Evolutionary conservation across 2,329 filamentous ascomycete species (phyloP), one percentile per base, ranked within the genome.

Genomic region (Trichoderma sp.): DNA sequence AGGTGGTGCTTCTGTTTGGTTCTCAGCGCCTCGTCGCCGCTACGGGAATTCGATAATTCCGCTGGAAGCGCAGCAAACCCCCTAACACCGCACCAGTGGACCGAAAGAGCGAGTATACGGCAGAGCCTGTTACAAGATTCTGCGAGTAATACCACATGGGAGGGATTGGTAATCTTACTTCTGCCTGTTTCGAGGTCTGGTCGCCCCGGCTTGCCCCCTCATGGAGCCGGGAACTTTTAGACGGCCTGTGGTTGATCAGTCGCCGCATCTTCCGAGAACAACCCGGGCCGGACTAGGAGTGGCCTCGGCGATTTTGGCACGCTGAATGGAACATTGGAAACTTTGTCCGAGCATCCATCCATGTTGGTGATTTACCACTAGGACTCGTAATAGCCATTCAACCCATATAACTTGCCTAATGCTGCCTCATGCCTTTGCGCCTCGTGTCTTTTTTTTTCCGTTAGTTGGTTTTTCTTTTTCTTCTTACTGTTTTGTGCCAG

Each of bases 181-280:
- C 68, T 63, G 68, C 60, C 26, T 57, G 60, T 30, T 71, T 30
- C 68, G 12, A 21, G 47, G 47, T 53, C 47, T 60, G 60, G 43
- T 64, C 57, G 67, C 67, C 57, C 67, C 67, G 67, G 57, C 57
- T 43, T 34, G 56, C 32, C 66, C 66, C 56, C 66, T 61, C 67
- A 30, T 61, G 26, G 43, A 36, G 67, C 56, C 56, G 57, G 57
- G 67, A 70, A 70, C 67, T 70, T 70, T 70, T 70, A 70, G 36
- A 70, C 67, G 67, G 67, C 67, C 67, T 70, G 67, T 70, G 67
- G 67, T 70, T 70, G 67, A 70, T 70, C 67, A 70, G 36, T 70
- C 57, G 57, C 57, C 67, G 64, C 24, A 62, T 34, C 67, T 61
- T 62, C 67, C 67, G 67, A 62, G 67, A 70, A 51, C 67, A 53